Percentiles rank a stretch among this genome's conserved stretches.
phyloP scores from a whole-genome alignment of 2,329 filamentous ascomycete genomes.

The Epichloe aotearoae region DNA sequence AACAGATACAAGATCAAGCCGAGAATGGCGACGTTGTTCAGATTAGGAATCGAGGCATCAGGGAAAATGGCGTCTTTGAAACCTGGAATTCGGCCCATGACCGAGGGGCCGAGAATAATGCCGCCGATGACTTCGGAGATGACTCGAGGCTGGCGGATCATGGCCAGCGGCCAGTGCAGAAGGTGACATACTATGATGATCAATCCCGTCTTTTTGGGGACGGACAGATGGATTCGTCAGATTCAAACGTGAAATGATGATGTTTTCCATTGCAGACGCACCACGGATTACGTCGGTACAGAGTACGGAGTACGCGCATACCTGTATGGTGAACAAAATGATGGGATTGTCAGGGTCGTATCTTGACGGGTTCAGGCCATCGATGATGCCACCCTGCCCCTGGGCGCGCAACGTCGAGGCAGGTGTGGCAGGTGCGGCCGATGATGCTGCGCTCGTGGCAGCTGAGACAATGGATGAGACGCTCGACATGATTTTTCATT shows the following conservation, averaged over 20 bases:
- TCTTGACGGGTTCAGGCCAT: conserved; percentile 53
- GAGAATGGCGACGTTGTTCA: conserved; percentile 69
- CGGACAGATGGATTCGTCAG: not conserved
- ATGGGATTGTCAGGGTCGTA: conserved; percentile 63
- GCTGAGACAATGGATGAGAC: conserved; percentile 9
- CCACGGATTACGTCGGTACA: no score
- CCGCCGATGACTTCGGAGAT: conserved; percentile 80
- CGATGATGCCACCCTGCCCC: conserved; percentile 50
- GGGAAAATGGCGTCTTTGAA: conserved; percentile 72
- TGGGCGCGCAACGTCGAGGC: conserved; percentile 18
- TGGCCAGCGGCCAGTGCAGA: conserved; percentile 63
- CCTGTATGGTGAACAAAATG: conserved; percentile 64
- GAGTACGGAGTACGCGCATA: conserved; percentile 11
- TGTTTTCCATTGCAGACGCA: no score
- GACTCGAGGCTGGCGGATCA: conserved; percentile 66
- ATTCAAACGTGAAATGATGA: no score
- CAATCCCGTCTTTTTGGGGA: conserved; percentile 24
- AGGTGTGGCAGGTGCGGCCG: conserved; percentile 11
- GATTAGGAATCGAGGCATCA: conserved; percentile 54
- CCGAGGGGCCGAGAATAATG: conserved; percentile 72
- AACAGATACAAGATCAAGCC: conserved; percentile 79
- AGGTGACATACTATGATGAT: conserved; percentile 34
- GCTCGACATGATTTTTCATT: not conserved
- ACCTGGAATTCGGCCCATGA: conserved; percentile 73
- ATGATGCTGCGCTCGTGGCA: conserved; percentile 13